These are phyloP conservation scores for Mucor mucedo DNA, from an alignment of 371 early-diverging fungal genomes.

Conservation along the genomic window DNA sequence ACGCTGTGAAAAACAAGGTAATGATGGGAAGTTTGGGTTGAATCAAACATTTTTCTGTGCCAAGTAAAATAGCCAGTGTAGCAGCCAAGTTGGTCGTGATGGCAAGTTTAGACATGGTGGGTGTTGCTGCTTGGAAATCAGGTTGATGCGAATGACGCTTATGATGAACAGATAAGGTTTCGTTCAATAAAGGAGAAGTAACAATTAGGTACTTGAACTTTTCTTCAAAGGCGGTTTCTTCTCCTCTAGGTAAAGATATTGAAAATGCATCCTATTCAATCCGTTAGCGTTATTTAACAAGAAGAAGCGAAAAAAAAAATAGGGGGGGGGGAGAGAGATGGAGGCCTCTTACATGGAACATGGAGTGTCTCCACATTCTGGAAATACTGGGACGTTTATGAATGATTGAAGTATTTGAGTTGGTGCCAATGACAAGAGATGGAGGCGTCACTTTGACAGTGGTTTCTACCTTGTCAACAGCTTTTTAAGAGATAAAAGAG, in stretches of 20 bases:
- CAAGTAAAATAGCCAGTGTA: constrained; percentile 30
- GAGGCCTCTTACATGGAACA: constrained; percentile 39
- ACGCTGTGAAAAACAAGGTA: constrained; percentile 35
- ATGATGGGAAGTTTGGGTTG: constrained; percentile 27
- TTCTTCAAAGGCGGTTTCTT: constrained; percentile 69
- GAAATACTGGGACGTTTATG: constrained; percentile 22
- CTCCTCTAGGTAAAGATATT: constrained; percentile 47
- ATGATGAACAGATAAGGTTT: constrained; percentile 52
- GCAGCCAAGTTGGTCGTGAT: constrained; percentile 20
- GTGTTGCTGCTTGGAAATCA: constrained; percentile 7
- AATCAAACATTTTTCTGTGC: constrained; percentile 30
- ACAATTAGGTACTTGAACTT: constrained; percentile 69
- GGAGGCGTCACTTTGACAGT: constrained; percentile 37
- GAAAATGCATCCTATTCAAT: constrained; percentile 42
- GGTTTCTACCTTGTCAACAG: constrained; percentile 49
- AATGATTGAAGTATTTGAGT: background rate
- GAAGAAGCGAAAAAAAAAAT: no score
- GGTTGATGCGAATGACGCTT: constrained; percentile 42
- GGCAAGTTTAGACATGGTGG: constrained; percentile 16
- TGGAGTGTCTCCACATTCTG: constrained; percentile 43
- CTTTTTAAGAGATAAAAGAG: constrained; percentile 22
- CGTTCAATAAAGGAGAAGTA: constrained; percentile 66
- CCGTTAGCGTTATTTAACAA: no score
- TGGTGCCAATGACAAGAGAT: constrained; percentile 11
- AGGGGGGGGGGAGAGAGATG: no score